These are phyloP conservation scores for Saccharomycopsis amapae DNA, from an alignment of 805 yeast genomes.

Conservation along the genomic window DNA sequence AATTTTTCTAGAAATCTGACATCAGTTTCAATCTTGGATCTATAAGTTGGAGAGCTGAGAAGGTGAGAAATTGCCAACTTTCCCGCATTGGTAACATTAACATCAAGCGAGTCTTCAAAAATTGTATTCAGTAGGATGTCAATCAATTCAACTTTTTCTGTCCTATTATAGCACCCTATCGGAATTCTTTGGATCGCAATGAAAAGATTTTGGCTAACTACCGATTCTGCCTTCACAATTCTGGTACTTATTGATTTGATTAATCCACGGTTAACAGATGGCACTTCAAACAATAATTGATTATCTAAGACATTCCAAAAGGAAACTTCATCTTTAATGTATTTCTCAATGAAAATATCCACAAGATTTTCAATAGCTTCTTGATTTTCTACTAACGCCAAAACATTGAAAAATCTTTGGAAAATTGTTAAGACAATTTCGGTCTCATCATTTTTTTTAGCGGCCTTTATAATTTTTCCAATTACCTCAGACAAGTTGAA, in stretches of 20 bases:
- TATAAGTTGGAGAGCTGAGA: conserved; percentile 7
- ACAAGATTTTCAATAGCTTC: not conserved
- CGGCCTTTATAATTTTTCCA: not conserved
- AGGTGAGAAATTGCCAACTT: conserved; percentile 1
- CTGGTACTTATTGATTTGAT: not conserved
- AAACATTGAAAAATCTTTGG: conserved; percentile 12
- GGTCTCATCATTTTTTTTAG: not conserved
- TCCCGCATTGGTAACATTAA: not conserved
- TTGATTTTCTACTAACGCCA: not conserved
- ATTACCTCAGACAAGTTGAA: not conserved
- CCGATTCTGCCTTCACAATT: not conserved
- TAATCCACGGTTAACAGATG: not conserved
- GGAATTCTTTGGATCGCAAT: conserved; percentile 5
- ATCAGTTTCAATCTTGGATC: conserved; percentile 10
- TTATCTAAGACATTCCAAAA: conserved; percentile 1
- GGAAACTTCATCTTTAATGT: not conserved
- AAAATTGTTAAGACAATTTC: not conserved
- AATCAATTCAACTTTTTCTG: conserved; percentile 1
- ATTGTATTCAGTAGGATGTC: not conserved
- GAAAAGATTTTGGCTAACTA: not conserved
- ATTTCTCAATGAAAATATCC: not conserved
- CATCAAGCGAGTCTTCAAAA: not conserved
- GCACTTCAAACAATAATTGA: conserved; percentile 12
- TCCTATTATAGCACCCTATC: conserved; percentile 9
- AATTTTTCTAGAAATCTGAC: not conserved